Evolutionary conservation across 2,329 filamentous ascomycete species (phyloP).

Genomic region (Botrytis tulipae): DNA sequence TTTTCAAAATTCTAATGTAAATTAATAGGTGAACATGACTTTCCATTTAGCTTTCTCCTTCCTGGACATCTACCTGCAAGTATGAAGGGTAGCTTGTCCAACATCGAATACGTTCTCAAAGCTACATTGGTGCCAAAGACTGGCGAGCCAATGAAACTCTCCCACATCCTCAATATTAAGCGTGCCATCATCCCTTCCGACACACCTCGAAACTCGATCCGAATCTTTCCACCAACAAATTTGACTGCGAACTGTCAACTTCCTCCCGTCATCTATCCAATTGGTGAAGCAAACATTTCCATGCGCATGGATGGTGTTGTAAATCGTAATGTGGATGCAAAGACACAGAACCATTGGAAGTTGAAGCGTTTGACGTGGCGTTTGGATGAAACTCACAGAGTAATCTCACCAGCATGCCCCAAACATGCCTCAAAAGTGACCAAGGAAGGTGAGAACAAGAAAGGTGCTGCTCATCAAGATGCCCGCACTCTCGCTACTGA

Average conservation of each 20-base stretch:
- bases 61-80: slow-evolving; percentile 82
- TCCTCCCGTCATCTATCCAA: slow-evolving; percentile 79
- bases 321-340: slow-evolving; percentile 63
- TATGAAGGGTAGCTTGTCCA: slow-evolving; percentile 69
- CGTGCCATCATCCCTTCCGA: slow-evolving; percentile 74
- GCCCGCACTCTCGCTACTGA: slow-evolving; percentile 75
- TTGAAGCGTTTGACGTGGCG: slow-evolving; percentile 91
- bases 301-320: slow-evolving; percentile 86
- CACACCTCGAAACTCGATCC: slow-evolving; percentile 81
- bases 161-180: slow-evolving; percentile 69
- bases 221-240: slow-evolving; percentile 95
- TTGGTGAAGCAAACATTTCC: slow-evolving; percentile 74
- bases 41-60: slow-evolving; percentile 86
- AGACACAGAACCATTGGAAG: slow-evolving; percentile 78
- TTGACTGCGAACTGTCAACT: slow-evolving; percentile 83
- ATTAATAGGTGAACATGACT: slow-evolving; percentile 62
- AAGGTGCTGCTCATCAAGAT: slow-evolving; percentile 72
- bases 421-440: slow-evolving; percentile 65
- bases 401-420: slow-evolving; percentile 74
- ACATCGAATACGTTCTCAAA: slow-evolving; percentile 75
- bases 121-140: slow-evolving; percentile 62
- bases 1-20: background rate
- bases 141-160: slow-evolving; percentile 63
- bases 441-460: slow-evolving; percentile 45
- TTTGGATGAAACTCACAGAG: slow-evolving; percentile 82